Evolutionary conservation across 2,329 filamentous ascomycete species (phyloP).

Genomic region (Lasiodiplodia theobromae): DNA sequence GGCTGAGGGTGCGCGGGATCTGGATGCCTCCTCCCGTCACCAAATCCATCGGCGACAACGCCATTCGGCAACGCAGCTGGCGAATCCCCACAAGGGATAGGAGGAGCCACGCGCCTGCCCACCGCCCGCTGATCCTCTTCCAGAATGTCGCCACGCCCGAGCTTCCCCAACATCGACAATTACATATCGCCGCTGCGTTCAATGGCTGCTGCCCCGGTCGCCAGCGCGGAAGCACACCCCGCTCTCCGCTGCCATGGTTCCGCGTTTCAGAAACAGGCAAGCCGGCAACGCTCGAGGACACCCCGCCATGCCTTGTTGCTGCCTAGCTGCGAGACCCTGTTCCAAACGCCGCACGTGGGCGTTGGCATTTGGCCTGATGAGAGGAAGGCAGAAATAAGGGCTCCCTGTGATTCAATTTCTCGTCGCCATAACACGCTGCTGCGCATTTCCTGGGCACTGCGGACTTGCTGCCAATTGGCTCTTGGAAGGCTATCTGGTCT

Average conservation of each 20-base stretch:
- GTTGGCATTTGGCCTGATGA: background rate
- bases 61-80: conserved; percentile 16
- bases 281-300: background rate
- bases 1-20: conserved; percentile 4
- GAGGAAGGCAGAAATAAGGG: background rate
- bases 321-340: background rate
- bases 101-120: conserved; percentile 7
- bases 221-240: background rate
- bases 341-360: background rate
- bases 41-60: conserved; percentile 8
- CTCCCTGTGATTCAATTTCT: background rate
- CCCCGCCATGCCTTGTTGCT: background rate
- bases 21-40: background rate
- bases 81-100: conserved; percentile 14
- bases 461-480: background rate
- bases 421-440: background rate
- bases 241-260: background rate
- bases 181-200: background rate
- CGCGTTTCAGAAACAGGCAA: conserved; percentile 8
- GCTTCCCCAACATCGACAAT: background rate
- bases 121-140: conserved; percentile 18
- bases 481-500: background rate
- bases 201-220: background rate
- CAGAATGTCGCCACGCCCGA: background rate
- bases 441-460: background rate